Base-by-base conservation (phyloP, 2,329 filamentous ascomycete genomes). In the Aplosporella prunicola region DNA sequence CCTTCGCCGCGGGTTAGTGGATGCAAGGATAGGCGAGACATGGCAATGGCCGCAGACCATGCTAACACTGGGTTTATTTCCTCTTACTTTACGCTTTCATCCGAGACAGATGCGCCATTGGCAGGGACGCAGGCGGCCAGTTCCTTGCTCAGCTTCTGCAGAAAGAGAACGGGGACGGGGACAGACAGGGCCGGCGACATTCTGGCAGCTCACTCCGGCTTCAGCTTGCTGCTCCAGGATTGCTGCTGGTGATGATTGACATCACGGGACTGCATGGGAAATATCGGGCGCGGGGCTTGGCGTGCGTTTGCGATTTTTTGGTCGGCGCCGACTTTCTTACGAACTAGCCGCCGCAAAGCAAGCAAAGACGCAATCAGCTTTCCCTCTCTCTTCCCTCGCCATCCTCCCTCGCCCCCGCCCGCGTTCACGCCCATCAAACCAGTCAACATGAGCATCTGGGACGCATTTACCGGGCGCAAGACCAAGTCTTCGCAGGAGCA, bases 401-500 rank as follows among this genome's bases (percentile, higher is more conserved):
- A n/a, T n/a, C n/a, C n/a, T n/a, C n/a, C n/a, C n/a, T n/a, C n/a
- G n/a, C n/a, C n/a, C n/a, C n/a, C n/a, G 23, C 20, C 29, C 15
- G 25, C 14, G 29, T 32, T 32, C 36, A 32, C 29, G 23, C 14
- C 17, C 24, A 27, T 30, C 22, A n/a, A 24, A 11, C 11, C 37
- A n/a, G 26, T 29, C 32, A 32, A 20, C 26, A 40, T 40, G 38
- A 24, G 32, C 32, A 40, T 40, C 38, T 61, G 58, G 76, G 76
- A 79, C 53, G 66, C 69, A 13, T 63, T 80, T 51, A 72, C 72
- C 25, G 76, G 76, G 44, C 71, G 70, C 52, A 78, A 76, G 58
- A 53, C 65, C 32, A 50, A 46, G 9, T 43, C 53, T 20, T 50
- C 52, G 24, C 48, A 54, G 16, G 52, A 65, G 63, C 32, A 60